Evolutionary conservation across 2,329 filamentous ascomycete species (phyloP).

Genomic region (Thelonectria rubi): DNA sequence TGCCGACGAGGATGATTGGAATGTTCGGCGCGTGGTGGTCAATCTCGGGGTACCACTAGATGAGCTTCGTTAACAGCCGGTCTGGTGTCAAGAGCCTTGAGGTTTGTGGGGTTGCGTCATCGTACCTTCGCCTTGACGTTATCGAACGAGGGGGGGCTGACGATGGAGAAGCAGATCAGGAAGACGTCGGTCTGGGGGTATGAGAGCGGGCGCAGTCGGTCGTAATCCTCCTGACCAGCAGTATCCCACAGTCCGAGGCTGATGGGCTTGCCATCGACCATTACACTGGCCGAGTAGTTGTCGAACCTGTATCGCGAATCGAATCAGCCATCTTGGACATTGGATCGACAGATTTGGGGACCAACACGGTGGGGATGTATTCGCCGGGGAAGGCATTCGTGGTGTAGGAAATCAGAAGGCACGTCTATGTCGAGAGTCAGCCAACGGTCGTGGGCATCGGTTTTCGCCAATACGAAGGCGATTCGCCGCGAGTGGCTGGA

Average conservation of each 20-base stretch:
- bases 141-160: slow-evolving; percentile 96
- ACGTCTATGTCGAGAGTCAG: slow-evolving; percentile 73
- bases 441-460: slow-evolving; percentile 16
- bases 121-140: slow-evolving; percentile 98
- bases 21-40: slow-evolving; percentile 95
- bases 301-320: slow-evolving; percentile 74
- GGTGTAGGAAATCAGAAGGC: slow-evolving; percentile 98
- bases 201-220: slow-evolving; percentile 90
- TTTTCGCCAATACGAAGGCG: slow-evolving; percentile 7
- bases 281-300: slow-evolving; percentile 98
- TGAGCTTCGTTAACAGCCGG: slow-evolving; percentile 22
- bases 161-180: slow-evolving; percentile 97
- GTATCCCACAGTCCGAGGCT: slow-evolving; percentile 98
- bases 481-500: slow-evolving; percentile 15
- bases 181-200: slow-evolving; percentile 99
- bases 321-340: slow-evolving; percentile 15
- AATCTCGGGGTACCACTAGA: slow-evolving; percentile 95
- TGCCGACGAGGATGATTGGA: slow-evolving; percentile 95
- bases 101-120: slow-evolving; percentile 20
- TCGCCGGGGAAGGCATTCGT: slow-evolving; percentile 99
- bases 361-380: slow-evolving; percentile 98
- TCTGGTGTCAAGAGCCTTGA: not conserved
- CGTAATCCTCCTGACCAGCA: slow-evolving; percentile 98
- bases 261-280: slow-evolving; percentile 98
- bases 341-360: slow-evolving; percentile 35